A percentile compares a stretch with the other conserved stretches of the same genome.
phyloP scores from a whole-genome alignment of 2,329 filamentous ascomycete genomes.

The Scortechinia acanthostroma region DNA sequence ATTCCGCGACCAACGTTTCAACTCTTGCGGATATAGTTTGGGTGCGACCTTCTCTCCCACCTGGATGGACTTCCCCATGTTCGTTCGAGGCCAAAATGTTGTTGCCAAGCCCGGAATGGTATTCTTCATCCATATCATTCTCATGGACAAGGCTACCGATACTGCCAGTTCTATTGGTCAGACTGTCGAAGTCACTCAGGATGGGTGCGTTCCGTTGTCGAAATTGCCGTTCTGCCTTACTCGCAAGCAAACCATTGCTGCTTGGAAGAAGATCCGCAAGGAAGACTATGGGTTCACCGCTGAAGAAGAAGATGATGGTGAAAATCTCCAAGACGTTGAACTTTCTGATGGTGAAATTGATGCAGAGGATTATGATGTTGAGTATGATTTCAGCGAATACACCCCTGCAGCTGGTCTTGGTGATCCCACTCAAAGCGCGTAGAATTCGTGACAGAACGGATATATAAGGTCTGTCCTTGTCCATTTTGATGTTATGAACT shows the following conservation, averaged over 20 bases:
- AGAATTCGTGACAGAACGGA: slow-evolving; percentile 3
- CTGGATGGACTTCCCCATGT: too few relatives aligned
- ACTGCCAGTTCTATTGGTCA: slow-evolving; percentile 21
- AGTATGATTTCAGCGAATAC: slow-evolving; percentile 22
- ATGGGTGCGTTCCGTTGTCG: slow-evolving; percentile 17
- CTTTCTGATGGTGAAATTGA: slow-evolving; percentile 19
- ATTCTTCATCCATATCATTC: slow-evolving; percentile 22
- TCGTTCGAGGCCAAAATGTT: too few relatives aligned
- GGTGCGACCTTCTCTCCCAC: too few relatives aligned
- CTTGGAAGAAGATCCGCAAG: slow-evolving; percentile 20
- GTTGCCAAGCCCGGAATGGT: too few relatives aligned
- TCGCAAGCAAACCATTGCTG: slow-evolving; percentile 19
- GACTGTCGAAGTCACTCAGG: slow-evolving; percentile 16
- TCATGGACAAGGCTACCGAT: slow-evolving; percentile 21
- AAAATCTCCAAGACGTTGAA: slow-evolving; percentile 20
- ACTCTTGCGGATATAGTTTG: too few relatives aligned
- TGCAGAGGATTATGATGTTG: slow-evolving; percentile 19
- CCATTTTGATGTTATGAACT: too few relatives aligned
- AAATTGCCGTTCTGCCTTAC: slow-evolving; percentile 20
- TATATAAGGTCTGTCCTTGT: too few relatives aligned
- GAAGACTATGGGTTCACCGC: slow-evolving; percentile 19
- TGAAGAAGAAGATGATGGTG: slow-evolving; percentile 19
- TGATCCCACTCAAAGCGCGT: slow-evolving; percentile 10
- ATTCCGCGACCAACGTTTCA: too few relatives aligned
- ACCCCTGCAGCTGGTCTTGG: slow-evolving; percentile 10